A percentile compares a stretch with the other conserved stretches of the same genome.
These are phyloP conservation scores for Capsicum baccatum DNA, from an alignment of 257 asterid species.

Conservation along the genomic window DNA sequence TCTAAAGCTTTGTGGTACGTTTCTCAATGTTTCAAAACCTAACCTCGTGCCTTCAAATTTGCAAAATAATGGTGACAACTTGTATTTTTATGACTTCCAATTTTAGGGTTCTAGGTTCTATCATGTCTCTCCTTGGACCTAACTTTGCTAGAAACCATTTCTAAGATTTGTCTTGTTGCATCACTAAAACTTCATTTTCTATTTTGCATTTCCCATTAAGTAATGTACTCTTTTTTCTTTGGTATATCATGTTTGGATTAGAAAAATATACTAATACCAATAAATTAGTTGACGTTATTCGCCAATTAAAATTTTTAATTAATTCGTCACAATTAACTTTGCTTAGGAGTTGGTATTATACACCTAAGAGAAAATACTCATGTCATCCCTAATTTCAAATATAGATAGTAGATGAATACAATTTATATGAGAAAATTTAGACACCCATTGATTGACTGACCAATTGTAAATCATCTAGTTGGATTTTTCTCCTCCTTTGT, in stretches of 20 bases:
- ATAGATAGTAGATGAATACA: neutral
- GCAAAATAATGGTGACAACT: conserved; percentile 38
- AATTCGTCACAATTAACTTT: neutral
- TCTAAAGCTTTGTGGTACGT: conserved; percentile 32
- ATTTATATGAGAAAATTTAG: neutral
- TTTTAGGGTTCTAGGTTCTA: conserved; percentile 32
- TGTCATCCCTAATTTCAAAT: neutral
- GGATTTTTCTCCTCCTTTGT: neutral
- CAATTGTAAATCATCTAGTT: neutral
- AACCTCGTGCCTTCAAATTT: conserved; percentile 69
- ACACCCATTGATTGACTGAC: neutral
- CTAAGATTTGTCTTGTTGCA: conserved; percentile 30
- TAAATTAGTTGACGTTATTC: neutral
- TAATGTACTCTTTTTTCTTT: neutral
- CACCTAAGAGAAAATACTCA: neutral
- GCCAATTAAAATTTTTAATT: neutral
- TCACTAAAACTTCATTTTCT: neutral
- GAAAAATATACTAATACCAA: neutral
- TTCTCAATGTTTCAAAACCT: conserved; percentile 39
- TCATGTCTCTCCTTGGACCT: conserved; percentile 39
- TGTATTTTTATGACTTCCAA: conserved; percentile 40
- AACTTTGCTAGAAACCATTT: conserved; percentile 21
- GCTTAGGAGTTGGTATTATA: neutral
- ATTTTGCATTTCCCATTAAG: neutral
- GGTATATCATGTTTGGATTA: neutral